Evolutionary conservation across 768 basidiomycete species (phyloP).

Genomic region (Tricholomella constricta): DNA sequence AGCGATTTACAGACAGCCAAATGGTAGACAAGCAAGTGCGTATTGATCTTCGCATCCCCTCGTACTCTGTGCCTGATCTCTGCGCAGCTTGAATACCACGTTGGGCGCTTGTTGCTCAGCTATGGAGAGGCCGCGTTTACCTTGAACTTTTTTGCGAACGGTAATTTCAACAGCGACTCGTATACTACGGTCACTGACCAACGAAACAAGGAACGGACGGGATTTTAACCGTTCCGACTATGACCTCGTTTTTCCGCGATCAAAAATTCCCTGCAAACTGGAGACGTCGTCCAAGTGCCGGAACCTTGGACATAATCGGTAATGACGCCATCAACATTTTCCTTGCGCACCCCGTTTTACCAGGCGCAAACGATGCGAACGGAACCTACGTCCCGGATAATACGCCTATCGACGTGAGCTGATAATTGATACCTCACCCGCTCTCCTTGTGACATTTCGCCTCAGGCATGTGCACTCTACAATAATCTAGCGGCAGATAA

Average conservation of each 20-base stretch:
- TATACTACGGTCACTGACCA: not conserved
- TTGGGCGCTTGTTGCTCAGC: constrained; percentile 14
- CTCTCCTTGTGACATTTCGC: not conserved
- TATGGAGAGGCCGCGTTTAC: constrained; percentile 18
- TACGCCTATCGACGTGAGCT: constrained; percentile 3
- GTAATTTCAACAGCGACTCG: not conserved
- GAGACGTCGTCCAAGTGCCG: constrained; percentile 7
- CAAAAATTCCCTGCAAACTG: constrained; percentile 15
- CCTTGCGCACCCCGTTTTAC: constrained; percentile 2
- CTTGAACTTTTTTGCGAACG: constrained; percentile 19
- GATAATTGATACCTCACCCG: too few species aligned
- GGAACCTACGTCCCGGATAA: constrained; percentile 11
- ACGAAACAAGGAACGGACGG: constrained; percentile 13
- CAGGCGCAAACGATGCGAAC: constrained; percentile 14
- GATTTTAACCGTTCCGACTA: constrained; percentile 7
- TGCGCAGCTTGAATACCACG: constrained; percentile 16
- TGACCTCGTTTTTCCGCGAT: constrained; percentile 19
- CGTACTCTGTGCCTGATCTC: not conserved
- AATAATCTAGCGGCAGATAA: constrained; percentile 11
- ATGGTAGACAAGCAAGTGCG: constrained; percentile 7
- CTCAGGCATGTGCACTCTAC: constrained; percentile 8
- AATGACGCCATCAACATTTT: not conserved
- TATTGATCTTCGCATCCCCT: not conserved
- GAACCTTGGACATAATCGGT: constrained; percentile 3
- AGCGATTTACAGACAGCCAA: constrained; percentile 14